Percentiles rank a stretch among this genome's conserved stretches.
Evolutionary conservation across 1,284 basidiomycete genomes (phyloP).

Genomic region (Ustilago bromivora): DNA sequence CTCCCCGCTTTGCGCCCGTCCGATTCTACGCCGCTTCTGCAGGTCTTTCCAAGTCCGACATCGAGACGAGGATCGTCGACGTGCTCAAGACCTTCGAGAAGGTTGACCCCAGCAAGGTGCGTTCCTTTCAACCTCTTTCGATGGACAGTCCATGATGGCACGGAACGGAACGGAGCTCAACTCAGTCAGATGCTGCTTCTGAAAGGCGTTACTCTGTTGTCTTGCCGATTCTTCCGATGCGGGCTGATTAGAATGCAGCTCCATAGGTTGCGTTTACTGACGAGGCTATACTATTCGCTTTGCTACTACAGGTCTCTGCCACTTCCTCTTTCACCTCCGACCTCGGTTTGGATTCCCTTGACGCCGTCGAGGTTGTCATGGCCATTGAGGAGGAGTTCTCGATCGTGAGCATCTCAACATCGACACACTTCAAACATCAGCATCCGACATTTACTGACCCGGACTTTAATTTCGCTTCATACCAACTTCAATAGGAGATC

Average conservation of each 20-base stretch:
- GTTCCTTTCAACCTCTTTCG: constrained; percentile 10
- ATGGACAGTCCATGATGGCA: neutral
- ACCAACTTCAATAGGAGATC: constrained; percentile 78
- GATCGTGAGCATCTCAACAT: constrained; percentile 42
- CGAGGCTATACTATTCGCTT: neutral
- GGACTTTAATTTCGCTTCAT: neutral
- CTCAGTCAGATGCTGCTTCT: neutral
- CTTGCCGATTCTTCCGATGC: too few relatives aligned
- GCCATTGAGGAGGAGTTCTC: constrained; percentile 93
- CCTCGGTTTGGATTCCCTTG: constrained; percentile 94
- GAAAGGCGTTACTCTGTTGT: too few relatives aligned
- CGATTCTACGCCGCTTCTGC: constrained; percentile 81
- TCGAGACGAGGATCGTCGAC: constrained; percentile 85
- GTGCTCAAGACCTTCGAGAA: constrained; percentile 96
- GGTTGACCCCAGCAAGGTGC: constrained; percentile 81
- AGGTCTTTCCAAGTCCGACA: constrained; percentile 80
- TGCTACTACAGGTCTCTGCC: constrained; percentile 76
- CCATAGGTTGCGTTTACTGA: constrained; percentile 11
- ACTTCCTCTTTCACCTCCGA: constrained; percentile 85
- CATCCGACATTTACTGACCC: neutral
- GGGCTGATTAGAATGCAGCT: too few relatives aligned
- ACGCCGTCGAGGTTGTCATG: constrained; percentile 99
- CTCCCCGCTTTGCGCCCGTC: constrained; percentile 49
- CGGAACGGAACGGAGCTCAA: neutral
- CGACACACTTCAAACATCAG: neutral